Conservation (phyloP, 75 land plant species). For the Chamaecyparis obtusa region DNA sequence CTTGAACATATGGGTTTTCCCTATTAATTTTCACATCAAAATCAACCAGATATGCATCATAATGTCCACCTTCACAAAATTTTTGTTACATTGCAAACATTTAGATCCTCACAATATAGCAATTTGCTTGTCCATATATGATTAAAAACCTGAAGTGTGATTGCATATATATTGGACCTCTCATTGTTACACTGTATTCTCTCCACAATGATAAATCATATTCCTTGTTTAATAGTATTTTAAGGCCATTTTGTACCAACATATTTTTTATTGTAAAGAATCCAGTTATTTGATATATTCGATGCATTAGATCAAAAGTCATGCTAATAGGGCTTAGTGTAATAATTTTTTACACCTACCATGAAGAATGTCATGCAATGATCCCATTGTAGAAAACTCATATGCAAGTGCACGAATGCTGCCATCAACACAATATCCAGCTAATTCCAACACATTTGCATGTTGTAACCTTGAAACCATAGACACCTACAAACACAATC, state of each 20-base stretch:
- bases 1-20: background rate
- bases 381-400: conserved; percentile 68
- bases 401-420: conserved; percentile 53
- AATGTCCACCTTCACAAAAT: background rate
- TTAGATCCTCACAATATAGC: background rate
- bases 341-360: conserved; percentile 18
- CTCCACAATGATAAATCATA: background rate
- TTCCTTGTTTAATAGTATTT: background rate
- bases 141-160: background rate
- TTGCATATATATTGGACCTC: background rate
- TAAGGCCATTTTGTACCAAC: background rate
- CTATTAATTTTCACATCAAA: background rate
- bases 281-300: background rate
- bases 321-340: background rate
- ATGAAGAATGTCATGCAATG: conserved; percentile 63
- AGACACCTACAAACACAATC: conserved; percentile 48
- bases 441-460: conserved; percentile 59
- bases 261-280: background rate
- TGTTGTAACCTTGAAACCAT: conserved; percentile 59
- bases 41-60: background rate
- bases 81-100: background rate
- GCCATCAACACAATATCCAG: conserved; percentile 64
- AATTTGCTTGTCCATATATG: background rate
- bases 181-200: background rate
- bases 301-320: background rate